Evolutionary conservation across 1,139 yeast genomes (phyloP).

Genomic region (Zygosaccharomyces sapae): DNA sequence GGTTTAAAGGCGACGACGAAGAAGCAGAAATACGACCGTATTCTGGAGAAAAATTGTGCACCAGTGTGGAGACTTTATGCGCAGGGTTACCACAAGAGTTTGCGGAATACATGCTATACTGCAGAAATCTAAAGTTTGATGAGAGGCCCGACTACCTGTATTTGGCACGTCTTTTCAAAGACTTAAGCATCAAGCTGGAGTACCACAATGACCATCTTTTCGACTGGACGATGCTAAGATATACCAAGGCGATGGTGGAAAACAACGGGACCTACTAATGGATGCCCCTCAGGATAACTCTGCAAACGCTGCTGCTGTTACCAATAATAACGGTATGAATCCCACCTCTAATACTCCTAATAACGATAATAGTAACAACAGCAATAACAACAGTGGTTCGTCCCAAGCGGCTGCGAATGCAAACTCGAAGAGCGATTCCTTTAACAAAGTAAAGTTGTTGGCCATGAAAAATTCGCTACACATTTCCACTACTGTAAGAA

Average conservation of each 20-base stretch:
- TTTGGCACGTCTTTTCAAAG: slow-evolving; percentile 84
- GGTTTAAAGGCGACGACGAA: slow-evolving; percentile 96
- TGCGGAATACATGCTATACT: slow-evolving; percentile 80
- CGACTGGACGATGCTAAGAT: slow-evolving; percentile 95
- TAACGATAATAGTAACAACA: slow-evolving; percentile 21
- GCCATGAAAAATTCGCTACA: slow-evolving; percentile 37
- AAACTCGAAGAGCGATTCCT: slow-evolving; percentile 31
- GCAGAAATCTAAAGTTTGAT: slow-evolving; percentile 86
- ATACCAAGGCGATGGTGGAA: slow-evolving; percentile 50
- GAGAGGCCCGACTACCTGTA: slow-evolving; percentile 94
- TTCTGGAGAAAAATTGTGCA: slow-evolving; percentile 95
- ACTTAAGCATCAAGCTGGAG: slow-evolving; percentile 80
- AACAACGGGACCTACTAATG: slow-evolving; percentile 29
- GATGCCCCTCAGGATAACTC: slow-evolving; percentile 18
- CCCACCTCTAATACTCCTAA: slow-evolving; percentile 7
- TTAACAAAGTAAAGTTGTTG: slow-evolving; percentile 32
- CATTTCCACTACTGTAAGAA: slow-evolving; percentile 36
- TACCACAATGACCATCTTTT: slow-evolving; percentile 91
- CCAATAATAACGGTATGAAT: slow-evolving; percentile 12
- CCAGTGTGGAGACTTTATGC: slow-evolving; percentile 83
- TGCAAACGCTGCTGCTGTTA: slow-evolving; percentile 8
- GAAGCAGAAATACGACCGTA: slow-evolving; percentile 93
- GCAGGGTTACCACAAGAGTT: slow-evolving; percentile 91
- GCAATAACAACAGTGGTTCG: slow-evolving; percentile 8
- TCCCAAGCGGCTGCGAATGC: slow-evolving; percentile 21